Percentiles rank a stretch among this genome's conserved stretches.
These are phyloP conservation scores for Aspergillus fructus DNA, from an alignment of 2,329 filamentous ascomycete genomes.

Conservation along the genomic window DNA sequence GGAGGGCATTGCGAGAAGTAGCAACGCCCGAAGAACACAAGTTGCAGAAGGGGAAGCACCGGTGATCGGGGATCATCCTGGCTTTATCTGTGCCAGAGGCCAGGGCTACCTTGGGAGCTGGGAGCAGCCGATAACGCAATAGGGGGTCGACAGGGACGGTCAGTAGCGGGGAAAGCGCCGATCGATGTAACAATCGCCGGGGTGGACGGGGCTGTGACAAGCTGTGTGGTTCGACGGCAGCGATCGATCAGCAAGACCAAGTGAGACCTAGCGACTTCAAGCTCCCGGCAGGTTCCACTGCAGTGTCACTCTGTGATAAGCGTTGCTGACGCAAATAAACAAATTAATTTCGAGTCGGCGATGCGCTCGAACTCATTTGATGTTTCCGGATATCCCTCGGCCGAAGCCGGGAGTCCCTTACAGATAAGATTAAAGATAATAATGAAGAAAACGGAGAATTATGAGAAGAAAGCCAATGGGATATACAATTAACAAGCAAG, in stretches of 20 bases:
- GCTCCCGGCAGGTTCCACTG: background rate
- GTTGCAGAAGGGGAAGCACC: background rate
- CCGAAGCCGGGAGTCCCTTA: too few species aligned
- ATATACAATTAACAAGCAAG: background rate
- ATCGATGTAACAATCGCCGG: slow-evolving; percentile 16
- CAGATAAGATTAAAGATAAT: too few species aligned
- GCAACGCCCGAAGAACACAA: background rate
- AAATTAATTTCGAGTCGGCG: too few species aligned
- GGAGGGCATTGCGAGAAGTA: slow-evolving; percentile 13
- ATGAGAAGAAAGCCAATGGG: background rate
- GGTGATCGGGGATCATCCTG: background rate
- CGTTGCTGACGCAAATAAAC: background rate
- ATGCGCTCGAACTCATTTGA: background rate
- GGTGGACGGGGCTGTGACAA: background rate
- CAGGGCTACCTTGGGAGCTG: background rate
- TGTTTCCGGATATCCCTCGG: background rate
- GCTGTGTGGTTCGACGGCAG: background rate
- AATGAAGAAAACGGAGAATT: background rate
- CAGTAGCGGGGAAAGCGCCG: background rate
- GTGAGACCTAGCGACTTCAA: background rate
- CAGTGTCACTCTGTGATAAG: background rate
- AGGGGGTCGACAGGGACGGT: background rate
- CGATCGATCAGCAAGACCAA: background rate
- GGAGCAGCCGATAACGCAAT: slow-evolving; percentile 1
- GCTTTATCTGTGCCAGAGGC: background rate